A percentile compares a stretch with the other conserved stretches of the same genome.
Evolutionary conservation across 106 monocot genomes (phyloP).

Genomic region (Gastrodia elata): DNA sequence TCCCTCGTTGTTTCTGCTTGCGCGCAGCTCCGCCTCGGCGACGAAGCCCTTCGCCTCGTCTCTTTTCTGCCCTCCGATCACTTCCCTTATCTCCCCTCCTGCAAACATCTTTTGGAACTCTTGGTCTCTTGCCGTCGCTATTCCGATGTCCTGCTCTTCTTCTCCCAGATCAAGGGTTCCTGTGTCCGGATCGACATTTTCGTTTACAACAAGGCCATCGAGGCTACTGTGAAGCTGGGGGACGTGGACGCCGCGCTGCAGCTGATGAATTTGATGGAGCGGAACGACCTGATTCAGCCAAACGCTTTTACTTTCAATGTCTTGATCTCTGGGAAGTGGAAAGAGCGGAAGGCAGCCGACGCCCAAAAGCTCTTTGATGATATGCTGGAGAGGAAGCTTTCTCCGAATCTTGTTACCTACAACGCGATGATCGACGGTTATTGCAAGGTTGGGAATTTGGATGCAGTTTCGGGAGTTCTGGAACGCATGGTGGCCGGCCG

Average conservation of each 20-base stretch:
- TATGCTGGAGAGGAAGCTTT: constrained; percentile 9
- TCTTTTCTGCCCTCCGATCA: neutral
- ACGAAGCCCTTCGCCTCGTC: constrained; percentile 11
- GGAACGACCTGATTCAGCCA: constrained; percentile 11
- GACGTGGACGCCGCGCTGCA: constrained; percentile 27
- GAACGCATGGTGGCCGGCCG: constrained; percentile 20
- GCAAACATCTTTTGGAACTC: constrained; percentile 30
- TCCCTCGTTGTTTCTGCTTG: constrained; percentile 9
- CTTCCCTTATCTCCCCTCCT: constrained; percentile 2
- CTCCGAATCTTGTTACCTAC: constrained; percentile 37
- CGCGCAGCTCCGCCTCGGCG: constrained; percentile 9
- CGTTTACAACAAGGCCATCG: constrained; percentile 49
- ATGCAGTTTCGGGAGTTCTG: constrained; percentile 24
- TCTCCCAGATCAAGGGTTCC: constrained; percentile 14
- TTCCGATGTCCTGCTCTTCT: constrained; percentile 22
- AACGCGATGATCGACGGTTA: constrained; percentile 77
- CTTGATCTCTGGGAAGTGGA: constrained; percentile 51
- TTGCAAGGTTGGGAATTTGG: constrained; percentile 40
- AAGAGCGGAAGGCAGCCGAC: constrained; percentile 5
- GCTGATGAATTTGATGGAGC: constrained; percentile 13
- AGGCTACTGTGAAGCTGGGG: constrained; percentile 30
- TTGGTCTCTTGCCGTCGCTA: constrained; percentile 33
- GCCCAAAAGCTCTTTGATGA: constrained; percentile 25
- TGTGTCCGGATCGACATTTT: constrained; percentile 30
- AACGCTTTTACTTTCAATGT: constrained; percentile 58